These are phyloP conservation scores for Tulasnella sp. DNA, from an alignment of 768 basidiomycete genomes.

Conservation along the genomic window DNA sequence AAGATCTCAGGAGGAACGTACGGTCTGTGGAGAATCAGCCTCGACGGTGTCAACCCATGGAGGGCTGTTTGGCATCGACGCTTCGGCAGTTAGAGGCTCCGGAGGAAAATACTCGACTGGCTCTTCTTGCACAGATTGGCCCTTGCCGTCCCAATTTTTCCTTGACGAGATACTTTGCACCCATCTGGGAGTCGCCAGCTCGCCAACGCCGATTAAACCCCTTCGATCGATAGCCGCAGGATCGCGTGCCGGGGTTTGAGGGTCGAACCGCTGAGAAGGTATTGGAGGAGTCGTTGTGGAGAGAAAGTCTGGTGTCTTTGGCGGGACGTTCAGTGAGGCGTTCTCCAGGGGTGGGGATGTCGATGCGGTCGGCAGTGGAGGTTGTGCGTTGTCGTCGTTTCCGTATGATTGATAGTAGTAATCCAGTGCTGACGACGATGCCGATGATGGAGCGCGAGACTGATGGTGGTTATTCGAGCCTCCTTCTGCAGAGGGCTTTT, in stretches of 20 bases:
- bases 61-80: constrained; percentile 41
- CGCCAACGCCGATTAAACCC: constrained; percentile 89
- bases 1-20: not conserved
- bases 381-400: constrained; percentile 41
- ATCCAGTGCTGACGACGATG: constrained; percentile 77
- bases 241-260: constrained; percentile 64
- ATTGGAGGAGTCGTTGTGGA: constrained; percentile 13
- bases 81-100: constrained; percentile 87
- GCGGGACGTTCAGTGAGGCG: constrained; percentile 28
- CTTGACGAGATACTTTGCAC: constrained; percentile 32
- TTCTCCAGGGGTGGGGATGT: constrained; percentile 48
- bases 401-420: constrained; percentile 80
- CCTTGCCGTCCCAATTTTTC: constrained; percentile 28
- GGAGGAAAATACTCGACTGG: constrained; percentile 58
- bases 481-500: constrained; percentile 2
- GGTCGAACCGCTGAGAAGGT: constrained; percentile 3
- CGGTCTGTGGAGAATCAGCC: not conserved
- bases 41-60: not conserved
- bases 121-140: constrained; percentile 37
- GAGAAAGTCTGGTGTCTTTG: constrained; percentile 24
- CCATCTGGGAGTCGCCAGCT: constrained; percentile 96
- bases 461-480: not conserved
- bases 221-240: constrained; percentile 79
- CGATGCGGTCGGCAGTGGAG: constrained; percentile 38
- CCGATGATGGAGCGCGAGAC: constrained; percentile 38